Evolutionary conservation across 345 rosid genomes (phyloP).

Genomic region (Heritiera littoralis): DNA sequence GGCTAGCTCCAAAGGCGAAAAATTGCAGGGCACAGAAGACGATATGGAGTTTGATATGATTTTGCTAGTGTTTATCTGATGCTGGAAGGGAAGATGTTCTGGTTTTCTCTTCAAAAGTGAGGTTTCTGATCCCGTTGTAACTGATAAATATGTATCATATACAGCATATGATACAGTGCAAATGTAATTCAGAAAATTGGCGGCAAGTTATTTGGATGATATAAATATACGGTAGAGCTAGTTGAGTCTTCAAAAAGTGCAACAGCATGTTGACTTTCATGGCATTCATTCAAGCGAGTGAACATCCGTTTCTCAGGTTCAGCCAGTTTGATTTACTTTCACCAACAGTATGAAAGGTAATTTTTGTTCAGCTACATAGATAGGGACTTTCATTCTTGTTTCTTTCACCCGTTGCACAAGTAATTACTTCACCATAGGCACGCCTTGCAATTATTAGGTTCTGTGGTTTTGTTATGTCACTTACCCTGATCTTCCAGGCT

Average conservation of each 20-base stretch:
- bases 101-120: neutral
- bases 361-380: neutral
- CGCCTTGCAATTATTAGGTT: too few relatives aligned
- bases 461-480: too few relatives aligned
- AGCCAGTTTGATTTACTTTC: neutral
- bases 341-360: neutral
- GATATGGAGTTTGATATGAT: conserved; percentile 58
- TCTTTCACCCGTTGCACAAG: neutral
- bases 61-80: conserved; percentile 26
- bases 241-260: conserved; percentile 1
- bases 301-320: neutral
- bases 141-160: neutral
- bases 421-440: too few relatives aligned
- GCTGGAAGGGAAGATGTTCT: neutral
- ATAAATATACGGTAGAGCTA: conserved; percentile 1
- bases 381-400: neutral
- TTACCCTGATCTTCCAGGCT: too few relatives aligned
- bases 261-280: neutral
- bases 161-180: neutral
- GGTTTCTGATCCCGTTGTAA: neutral
- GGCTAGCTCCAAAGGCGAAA: conserved; percentile 32
- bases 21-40: conserved; percentile 40
- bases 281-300: neutral
- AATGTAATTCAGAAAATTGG: conserved; percentile 12
- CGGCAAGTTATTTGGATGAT: neutral